Base-by-base conservation (phyloP, 208 protist genomes). In the Acanthamoeba healyi region DNA sequence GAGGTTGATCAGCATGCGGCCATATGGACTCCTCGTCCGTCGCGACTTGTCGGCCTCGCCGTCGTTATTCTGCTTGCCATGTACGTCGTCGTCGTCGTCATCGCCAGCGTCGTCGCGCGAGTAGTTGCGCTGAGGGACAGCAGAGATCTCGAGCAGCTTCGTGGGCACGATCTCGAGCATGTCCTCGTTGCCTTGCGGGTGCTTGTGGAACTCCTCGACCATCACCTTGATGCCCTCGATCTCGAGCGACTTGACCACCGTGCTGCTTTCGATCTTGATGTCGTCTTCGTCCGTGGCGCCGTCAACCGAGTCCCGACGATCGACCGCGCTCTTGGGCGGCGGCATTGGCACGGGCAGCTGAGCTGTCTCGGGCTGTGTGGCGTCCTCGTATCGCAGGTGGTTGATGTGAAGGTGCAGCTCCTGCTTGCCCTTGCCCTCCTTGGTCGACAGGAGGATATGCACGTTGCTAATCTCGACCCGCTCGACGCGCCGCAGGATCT, bases 341-440 rank as follows among this genome's bases (percentile, higher is more conserved):
- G 32, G 15, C 19, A 12, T 29, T 15, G 70, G 40, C 12, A 15
- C 70, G 32, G n/a, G n/a, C n/a, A n/a, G n/a, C n/a, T n/a, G n/a
- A n/a, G n/a, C n/a, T n/a, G 7, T 79, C 22, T 40, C 34, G 24
- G 29, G 70, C 40, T 40, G 70, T 15, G 77, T 86, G 44, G 44
- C 44, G n/a, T 86, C 77, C 42, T 51, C 44, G 44, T 86, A 86
- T 51, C 77, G 77, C 26, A 86, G 77, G 42, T 86, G 77, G n/a
- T 86, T 36, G 26, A 86, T 24, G 46, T 86, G 77, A 36, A 86
- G 77, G 44, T 86, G 77, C 0, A 86, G 77, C 77, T 86, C 77
- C n/a, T 24, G 77, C 77, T 86, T 86, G 24, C 77, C 77, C 44
- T 36, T 26, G 6, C 42, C 77, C 77, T 86, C 77, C 44, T 58